These are phyloP conservation scores for Apiotrichum laibachii DNA, from an alignment of 1,284 basidiomycete genomes.

Conservation along the genomic window DNA sequence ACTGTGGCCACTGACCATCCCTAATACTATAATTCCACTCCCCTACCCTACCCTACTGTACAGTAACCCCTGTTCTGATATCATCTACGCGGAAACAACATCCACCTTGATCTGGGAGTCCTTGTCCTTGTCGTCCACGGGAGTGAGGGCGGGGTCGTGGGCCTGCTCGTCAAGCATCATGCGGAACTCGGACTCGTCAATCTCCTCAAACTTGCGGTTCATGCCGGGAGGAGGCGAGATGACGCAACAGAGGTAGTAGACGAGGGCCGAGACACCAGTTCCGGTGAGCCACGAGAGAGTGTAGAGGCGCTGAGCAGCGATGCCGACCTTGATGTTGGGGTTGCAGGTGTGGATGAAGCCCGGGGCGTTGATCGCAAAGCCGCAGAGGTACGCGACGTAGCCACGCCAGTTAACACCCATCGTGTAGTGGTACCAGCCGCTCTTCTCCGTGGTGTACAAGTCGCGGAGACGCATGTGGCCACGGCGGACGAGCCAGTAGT, in stretches of 20 bases:
- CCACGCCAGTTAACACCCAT: slow-evolving; percentile 69
- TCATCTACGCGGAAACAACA: too few relatives aligned
- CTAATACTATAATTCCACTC: too few relatives aligned
- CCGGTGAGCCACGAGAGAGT: slow-evolving; percentile 69
- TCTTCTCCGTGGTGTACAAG: slow-evolving; percentile 61
- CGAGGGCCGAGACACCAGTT: slow-evolving; percentile 64
- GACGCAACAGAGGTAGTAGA: slow-evolving; percentile 63
- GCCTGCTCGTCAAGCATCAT: background rate
- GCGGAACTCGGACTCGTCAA: slow-evolving; percentile 53
- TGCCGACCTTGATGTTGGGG: slow-evolving; percentile 59
- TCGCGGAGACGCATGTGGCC: slow-evolving; percentile 70
- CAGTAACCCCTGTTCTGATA: too few relatives aligned
- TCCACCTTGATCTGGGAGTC: background rate
- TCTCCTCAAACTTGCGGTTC: slow-evolving; percentile 59
- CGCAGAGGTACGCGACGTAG: slow-evolving; percentile 54
- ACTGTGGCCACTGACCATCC: too few relatives aligned
- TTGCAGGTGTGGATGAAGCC: slow-evolving; percentile 53
- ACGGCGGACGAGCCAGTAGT: slow-evolving; percentile 74
- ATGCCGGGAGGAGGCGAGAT: slow-evolving; percentile 62
- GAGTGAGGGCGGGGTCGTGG: too few relatives aligned
- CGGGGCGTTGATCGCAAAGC: slow-evolving; percentile 77
- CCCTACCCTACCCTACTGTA: too few relatives aligned
- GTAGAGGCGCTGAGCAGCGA: slow-evolving; percentile 62
- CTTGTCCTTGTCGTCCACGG: background rate
- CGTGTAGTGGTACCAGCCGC: slow-evolving; percentile 73